Evolutionary conservation across 2,329 filamentous ascomycete genomes (phyloP).

Genomic region (Balansia obtecta): DNA sequence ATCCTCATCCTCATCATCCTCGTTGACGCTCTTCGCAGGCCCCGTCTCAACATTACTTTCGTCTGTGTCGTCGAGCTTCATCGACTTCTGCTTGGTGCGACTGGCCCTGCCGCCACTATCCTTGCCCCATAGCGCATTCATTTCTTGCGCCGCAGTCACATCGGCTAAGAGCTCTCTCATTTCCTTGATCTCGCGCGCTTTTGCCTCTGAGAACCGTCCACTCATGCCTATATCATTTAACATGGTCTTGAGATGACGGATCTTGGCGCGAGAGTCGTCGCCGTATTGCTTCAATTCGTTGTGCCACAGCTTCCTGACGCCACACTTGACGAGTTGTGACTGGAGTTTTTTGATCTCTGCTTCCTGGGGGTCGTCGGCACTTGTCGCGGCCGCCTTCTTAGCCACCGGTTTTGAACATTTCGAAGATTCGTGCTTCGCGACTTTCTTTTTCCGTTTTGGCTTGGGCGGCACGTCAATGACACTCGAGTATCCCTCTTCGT

Average conservation of each 20-base stretch:
- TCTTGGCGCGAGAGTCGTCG: constrained; percentile 64
- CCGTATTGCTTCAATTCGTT: constrained; percentile 67
- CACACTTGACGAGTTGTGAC: constrained; percentile 77
- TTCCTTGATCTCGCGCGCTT: constrained; percentile 79
- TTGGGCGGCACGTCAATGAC: constrained; percentile 62
- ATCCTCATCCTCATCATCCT: constrained; percentile 18
- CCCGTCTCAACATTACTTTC: constrained; percentile 14
- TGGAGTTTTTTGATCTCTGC: constrained; percentile 82
- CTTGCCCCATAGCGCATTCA: constrained; percentile 65
- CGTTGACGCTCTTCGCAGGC: constrained; percentile 2
- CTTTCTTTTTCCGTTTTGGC: constrained; percentile 45
- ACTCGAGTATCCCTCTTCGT: constrained; percentile 28
- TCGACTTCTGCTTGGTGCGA: constrained; percentile 20
- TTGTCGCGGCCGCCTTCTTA: constrained; percentile 17
- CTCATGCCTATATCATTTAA: constrained; percentile 76
- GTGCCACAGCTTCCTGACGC: constrained; percentile 83
- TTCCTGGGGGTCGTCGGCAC: constrained; percentile 46
- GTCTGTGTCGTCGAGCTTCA: constrained; percentile 20
- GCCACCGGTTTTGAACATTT: constrained; percentile 17
- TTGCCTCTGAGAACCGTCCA: constrained; percentile 74
- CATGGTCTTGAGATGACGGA: constrained; percentile 67
- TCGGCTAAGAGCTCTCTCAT: constrained; percentile 73
- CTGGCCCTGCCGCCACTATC: constrained; percentile 28
- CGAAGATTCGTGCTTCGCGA: constrained; percentile 18
- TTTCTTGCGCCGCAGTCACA: constrained; percentile 72